Percentiles rank a stretch among this genome's conserved stretches.
Evolutionary conservation across 2,329 filamentous ascomycete genomes (phyloP).

Genomic region (Aspergillus pseudoviridinutans): DNA sequence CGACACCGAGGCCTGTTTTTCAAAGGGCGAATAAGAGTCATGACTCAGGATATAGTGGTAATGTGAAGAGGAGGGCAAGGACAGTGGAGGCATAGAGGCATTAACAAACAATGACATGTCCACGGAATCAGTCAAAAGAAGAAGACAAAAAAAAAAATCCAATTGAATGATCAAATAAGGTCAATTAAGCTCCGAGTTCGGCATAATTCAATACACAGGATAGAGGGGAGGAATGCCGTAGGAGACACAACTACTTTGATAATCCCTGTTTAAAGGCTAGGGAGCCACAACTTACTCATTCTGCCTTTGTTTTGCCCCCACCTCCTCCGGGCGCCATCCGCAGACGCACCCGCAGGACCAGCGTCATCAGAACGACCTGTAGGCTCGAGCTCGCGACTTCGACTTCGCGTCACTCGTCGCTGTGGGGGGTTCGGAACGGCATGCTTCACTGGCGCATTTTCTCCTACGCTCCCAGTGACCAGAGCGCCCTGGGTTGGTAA

Average conservation of each 20-base stretch:
- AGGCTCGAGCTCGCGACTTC: slow-evolving; percentile 32
- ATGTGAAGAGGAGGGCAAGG: not conserved
- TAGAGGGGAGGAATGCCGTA: not conserved
- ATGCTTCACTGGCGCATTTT: not conserved
- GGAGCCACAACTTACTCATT: slow-evolving; percentile 2
- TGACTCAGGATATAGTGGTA: not conserved
- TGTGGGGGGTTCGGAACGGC: not conserved
- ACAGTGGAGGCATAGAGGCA: not conserved
- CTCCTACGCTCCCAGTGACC: not conserved
- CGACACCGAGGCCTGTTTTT: slow-evolving; percentile 11
- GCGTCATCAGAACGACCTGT: slow-evolving; percentile 3
- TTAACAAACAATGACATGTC: not conserved
- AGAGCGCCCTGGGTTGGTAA: not conserved
- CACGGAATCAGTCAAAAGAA: not conserved
- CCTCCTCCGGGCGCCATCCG: not conserved
- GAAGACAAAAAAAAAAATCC: no score
- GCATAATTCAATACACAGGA: not conserved
- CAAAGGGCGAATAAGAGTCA: not conserved
- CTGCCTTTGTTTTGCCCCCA: slow-evolving; percentile 7
- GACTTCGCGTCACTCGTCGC: slow-evolving; percentile 34
- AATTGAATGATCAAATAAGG: not conserved
- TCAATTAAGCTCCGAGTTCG: not conserved
- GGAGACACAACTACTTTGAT: not conserved
- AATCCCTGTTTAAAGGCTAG: not conserved
- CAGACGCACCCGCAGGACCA: not conserved